Percentiles rank a stretch among this genome's conserved stretches.
Conservation (phyloP, 495 filamentous ascomycete species). For the Evernia prunastri region DNA sequence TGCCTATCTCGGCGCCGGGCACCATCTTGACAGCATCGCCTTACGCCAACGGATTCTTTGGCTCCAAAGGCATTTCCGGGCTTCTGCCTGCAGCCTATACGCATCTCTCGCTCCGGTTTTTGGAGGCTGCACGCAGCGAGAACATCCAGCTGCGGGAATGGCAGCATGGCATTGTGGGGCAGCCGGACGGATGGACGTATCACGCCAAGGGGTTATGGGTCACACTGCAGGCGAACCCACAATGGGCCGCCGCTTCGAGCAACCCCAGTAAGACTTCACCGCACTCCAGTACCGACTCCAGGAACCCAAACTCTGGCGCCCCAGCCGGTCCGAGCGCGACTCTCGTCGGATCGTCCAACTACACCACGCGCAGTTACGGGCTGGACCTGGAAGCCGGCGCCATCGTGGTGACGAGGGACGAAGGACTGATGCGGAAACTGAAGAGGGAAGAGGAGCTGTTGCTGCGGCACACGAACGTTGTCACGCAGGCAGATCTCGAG, state of each 20-base stretch:
- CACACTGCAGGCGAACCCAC: conserved; percentile 41
- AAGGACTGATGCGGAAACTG: conserved; percentile 62
- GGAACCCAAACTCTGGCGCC: conserved; percentile 34
- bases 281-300: not conserved
- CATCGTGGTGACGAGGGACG: conserved; percentile 74
- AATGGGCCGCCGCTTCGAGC: not conserved
- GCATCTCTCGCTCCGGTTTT: conserved; percentile 73
- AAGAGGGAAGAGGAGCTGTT: conserved; percentile 74
- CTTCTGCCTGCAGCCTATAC: conserved; percentile 91
- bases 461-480: conserved; percentile 57
- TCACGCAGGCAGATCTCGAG: conserved; percentile 69
- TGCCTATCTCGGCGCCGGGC: conserved; percentile 52
- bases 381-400: conserved; percentile 86
- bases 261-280: not conserved
- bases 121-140: conserved; percentile 55
- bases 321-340: conserved; percentile 60
- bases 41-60: conserved; percentile 92
- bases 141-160: conserved; percentile 81
- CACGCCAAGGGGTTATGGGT: conserved; percentile 97
- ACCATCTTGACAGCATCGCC: conserved; percentile 93
- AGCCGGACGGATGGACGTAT: conserved; percentile 88
- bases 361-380: conserved; percentile 86
- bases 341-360: conserved; percentile 87
- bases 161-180: conserved; percentile 71
- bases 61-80: conserved; percentile 77